Conservation (phyloP, 2,329 filamentous ascomycete genomes). For the Calonectria ilicicola region DNA sequence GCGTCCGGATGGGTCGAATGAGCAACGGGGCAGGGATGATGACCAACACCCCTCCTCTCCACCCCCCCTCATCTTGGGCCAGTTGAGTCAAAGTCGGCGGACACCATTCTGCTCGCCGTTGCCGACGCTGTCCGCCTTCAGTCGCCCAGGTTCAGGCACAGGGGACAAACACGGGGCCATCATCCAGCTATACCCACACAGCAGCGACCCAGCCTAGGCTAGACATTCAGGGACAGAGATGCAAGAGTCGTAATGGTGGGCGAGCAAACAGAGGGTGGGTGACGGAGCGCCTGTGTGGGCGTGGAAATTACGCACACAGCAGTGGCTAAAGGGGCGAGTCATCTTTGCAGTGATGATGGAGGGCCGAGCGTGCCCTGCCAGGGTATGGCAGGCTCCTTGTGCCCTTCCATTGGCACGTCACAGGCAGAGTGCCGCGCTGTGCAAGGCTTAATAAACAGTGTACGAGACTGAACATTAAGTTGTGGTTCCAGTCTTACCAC, state of each 20-base stretch:
- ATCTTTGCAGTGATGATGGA: conserved; percentile 2
- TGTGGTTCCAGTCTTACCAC: not conserved
- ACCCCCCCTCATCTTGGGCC: conserved; percentile 20
- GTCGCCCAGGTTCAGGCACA: conserved; percentile 6
- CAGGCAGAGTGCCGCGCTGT: conserved; percentile 28
- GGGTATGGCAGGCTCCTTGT: conserved; percentile 40
- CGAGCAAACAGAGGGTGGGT: conserved; percentile 4
- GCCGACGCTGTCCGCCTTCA: conserved; percentile 24
- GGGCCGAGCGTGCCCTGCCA: conserved; percentile 25
- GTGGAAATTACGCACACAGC: conserved; percentile 39
- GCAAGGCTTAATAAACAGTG: not conserved
- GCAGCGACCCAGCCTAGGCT: conserved; percentile 13
- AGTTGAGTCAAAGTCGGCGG: conserved; percentile 17
- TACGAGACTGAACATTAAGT: not conserved
- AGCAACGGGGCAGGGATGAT: conserved; percentile 25
- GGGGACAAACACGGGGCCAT: not conserved
- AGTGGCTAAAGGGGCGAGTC: conserved; percentile 25
- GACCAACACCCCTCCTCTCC: conserved; percentile 23
- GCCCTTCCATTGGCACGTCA: conserved; percentile 23
- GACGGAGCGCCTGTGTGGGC: conserved; percentile 16
- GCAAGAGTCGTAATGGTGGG: conserved; percentile 21
- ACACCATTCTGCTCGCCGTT: conserved; percentile 20
- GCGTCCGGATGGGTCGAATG: conserved; percentile 31
- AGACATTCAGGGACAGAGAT: conserved; percentile 29
- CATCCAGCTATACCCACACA: conserved; percentile 4